phyloP scores from a whole-genome alignment of 1,284 basidiomycete species.

The Takashimella koratensis region DNA sequence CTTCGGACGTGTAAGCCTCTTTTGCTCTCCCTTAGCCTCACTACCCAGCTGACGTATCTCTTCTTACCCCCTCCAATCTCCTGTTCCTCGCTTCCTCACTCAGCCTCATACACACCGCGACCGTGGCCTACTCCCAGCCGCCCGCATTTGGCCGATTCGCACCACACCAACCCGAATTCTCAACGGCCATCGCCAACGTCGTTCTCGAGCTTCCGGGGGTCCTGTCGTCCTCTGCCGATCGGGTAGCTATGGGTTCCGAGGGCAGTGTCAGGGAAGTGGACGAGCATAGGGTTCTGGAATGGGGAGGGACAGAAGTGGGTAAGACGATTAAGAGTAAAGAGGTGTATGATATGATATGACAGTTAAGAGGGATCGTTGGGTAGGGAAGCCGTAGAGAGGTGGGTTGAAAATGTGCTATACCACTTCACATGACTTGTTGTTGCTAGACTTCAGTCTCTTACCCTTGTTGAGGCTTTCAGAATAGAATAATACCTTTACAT shows the following conservation, averaged over 20 bases:
- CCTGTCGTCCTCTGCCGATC: constrained; percentile 9
- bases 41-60: not conserved
- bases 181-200: constrained; percentile 27
- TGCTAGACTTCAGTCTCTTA: too few species aligned
- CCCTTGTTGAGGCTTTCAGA: too few species aligned
- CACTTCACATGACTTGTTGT: too few species aligned
- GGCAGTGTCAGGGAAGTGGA: constrained; percentile 2
- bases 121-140: constrained; percentile 56
- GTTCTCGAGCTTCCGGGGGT: constrained; percentile 32
- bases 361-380: too few species aligned
- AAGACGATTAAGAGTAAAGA: not conserved
- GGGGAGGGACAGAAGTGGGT: constrained; percentile 29
- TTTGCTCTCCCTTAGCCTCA: not conserved
- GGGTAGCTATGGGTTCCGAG: constrained; percentile 4
- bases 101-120: constrained; percentile 58
- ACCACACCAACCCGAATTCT: constrained; percentile 47
- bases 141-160: constrained; percentile 57
- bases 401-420: too few species aligned
- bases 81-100: not conserved
- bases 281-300: constrained; percentile 25
- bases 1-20: constrained; percentile 72
- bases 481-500: too few species aligned
- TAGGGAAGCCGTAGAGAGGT: too few species aligned
- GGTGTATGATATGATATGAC: constrained; percentile 1
- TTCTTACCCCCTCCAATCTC: not conserved